Base-by-base conservation (phyloP, 768 basidiomycete genomes). In the Trametopsis cervina region DNA sequence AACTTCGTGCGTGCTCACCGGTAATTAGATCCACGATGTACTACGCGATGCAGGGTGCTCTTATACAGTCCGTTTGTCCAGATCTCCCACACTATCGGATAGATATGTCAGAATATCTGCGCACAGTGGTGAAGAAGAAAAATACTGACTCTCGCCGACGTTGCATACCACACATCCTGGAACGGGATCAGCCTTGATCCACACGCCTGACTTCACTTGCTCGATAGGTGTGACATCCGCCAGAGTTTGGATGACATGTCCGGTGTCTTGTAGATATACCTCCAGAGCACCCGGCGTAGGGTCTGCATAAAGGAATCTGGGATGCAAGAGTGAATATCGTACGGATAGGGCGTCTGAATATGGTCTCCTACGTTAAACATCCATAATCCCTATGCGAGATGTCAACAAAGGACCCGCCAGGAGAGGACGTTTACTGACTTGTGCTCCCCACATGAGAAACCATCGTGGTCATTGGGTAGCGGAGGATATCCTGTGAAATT, bases 401-500 rank as follows among this genome's bases (percentile, higher is more conserved):
- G 42, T 20, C 39, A n/a, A n/a, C n/a, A n/a, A n/a, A n/a, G n/a
- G n/a, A n/a, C n/a, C n/a, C n/a, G n/a, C n/a, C n/a, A n/a, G n/a
- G n/a, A n/a, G n/a, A n/a, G n/a, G n/a, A n/a, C n/a, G n/a, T n/a
- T n/a, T n/a, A 51, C 61, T 55, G 58, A 90, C 89, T 84, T 91
- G 68, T 96, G 92, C 21, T 86, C 87, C 22, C 92, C 92, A 57
- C 92, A 95, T 13, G 89, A 91, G 60, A 87, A 78, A 2, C 92
- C 91, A 27, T 89, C 83, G 45, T 88, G 76, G 40, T 82, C 78
- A 24, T 77, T 69, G 0, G 91, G 88, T 18, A 96, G 74, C 1
- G 88, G 89, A 2, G 93, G 93, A 59, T 96, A 96, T 3, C 90
- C 86, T 88, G 44, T 9, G 17, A 29, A 40, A 21, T 12, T 7